Base-by-base conservation (phyloP, 495 filamentous ascomycete species). In the Darksidea phi region DNA sequence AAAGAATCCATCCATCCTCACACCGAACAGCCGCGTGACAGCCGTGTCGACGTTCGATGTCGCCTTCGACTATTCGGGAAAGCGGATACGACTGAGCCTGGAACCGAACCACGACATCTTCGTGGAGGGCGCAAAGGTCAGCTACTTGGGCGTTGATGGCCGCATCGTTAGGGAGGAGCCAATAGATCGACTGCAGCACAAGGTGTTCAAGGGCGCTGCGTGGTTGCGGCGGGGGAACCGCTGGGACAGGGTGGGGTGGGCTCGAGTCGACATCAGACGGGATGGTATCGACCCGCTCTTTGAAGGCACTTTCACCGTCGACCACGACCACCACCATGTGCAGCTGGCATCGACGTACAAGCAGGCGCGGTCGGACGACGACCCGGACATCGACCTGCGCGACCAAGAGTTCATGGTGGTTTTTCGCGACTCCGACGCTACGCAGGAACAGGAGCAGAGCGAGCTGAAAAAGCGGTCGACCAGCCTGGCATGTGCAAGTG, bases 71-170 rank as follows among this genome's bases (percentile, higher is more conserved):
- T 96, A 45, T 42, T 86, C 89, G 65, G 77, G 81, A 42, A 73
- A 78, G 57, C 82, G 82, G 47, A 77, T 97, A 60, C 90, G 89
- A 64, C 82, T 98, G 45, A 79, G 82, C 48, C 82, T 97, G 36
- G 86, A 96, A 72, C 94, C 94, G 24, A 98, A 97, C 69, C 84
- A 95, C 74, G 90, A 97, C 74, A 88, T 97, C 53, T 77, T 97
- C 23, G 79, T 84, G 23, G 84, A 88, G 1, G 86, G 88, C 69
- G 89, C 91, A 1, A 83, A 76, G 46, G 74, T 98, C 4, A 78
- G 84, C 47, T 88, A 91, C 70, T 71, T 96, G 17, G 82, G 78
- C 55, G 71, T 78, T 17, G 83, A 95, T 70, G 94, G 94, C 26
- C 76, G 77, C 6, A 64, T 91, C 20, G 75, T 68, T 25, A 72